A percentile compares a stretch with the other conserved stretches of the same genome.
phyloP scores from a whole-genome alignment of 1,139 yeast species.

The Protomyces arabidopsidicola region DNA sequence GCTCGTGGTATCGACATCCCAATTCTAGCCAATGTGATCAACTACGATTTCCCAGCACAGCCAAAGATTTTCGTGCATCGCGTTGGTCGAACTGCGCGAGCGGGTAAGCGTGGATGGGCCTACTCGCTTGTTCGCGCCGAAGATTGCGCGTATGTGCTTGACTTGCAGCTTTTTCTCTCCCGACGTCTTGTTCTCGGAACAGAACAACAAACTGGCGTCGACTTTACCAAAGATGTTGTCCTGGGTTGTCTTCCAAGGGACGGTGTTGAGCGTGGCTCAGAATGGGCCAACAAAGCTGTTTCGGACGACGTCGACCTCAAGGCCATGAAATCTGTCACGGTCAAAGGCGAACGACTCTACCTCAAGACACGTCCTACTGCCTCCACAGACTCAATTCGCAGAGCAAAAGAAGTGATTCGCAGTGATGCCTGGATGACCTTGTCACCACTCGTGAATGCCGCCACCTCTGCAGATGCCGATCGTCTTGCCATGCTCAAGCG shows the following conservation, averaged over 20 bases:
- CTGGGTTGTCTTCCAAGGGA: slow-evolving; percentile 77
- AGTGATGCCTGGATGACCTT: slow-evolving; percentile 85
- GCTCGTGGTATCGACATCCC: slow-evolving; percentile 99
- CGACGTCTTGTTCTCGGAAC: slow-evolving; percentile 60
- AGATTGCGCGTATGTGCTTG: slow-evolving; percentile 85
- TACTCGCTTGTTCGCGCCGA: slow-evolving; percentile 79
- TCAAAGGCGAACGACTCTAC: slow-evolving; percentile 82
- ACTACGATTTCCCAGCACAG: slow-evolving; percentile 83
- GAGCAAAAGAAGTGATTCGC: slow-evolving; percentile 74
- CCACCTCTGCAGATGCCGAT: slow-evolving; percentile 42
- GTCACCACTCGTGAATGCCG: slow-evolving; percentile 48
- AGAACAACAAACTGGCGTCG: slow-evolving; percentile 39
- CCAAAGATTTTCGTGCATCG: slow-evolving; percentile 93
- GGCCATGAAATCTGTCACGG: slow-evolving; percentile 63
- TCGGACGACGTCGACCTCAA: slow-evolving; percentile 65
- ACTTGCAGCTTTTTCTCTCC: slow-evolving; percentile 85
- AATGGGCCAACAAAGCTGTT: slow-evolving; percentile 61
- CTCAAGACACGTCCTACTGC: slow-evolving; percentile 83
- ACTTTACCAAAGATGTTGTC: slow-evolving; percentile 72
- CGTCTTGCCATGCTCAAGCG: slow-evolving; percentile 68
- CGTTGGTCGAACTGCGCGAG: slow-evolving; percentile 99
- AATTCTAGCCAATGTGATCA: slow-evolving; percentile 85
- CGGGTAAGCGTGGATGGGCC: slow-evolving; percentile 98
- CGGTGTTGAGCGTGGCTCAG: slow-evolving; percentile 66
- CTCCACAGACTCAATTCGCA: slow-evolving; percentile 72